phyloP scores from a whole-genome alignment of 2,329 filamentous ascomycete genomes.

The Pseudocercospora eumusae region DNA sequence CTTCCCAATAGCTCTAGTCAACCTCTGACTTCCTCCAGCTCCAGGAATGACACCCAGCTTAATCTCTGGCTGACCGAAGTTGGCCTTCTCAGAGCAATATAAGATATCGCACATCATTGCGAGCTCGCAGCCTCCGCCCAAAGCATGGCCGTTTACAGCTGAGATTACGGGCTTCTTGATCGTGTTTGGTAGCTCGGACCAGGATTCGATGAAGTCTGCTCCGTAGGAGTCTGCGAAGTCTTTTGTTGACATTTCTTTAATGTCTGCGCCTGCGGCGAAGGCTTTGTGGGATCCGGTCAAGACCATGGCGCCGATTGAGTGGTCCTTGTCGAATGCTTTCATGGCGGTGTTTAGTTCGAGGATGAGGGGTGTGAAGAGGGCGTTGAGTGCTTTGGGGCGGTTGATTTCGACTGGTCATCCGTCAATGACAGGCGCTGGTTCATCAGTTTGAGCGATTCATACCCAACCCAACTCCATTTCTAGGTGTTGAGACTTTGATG shows the following conservation, averaged over 20 bases:
- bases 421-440: too few species aligned
- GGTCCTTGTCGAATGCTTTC: constrained; percentile 66
- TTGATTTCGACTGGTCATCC: constrained; percentile 74
- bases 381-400: constrained; percentile 93
- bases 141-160: constrained; percentile 89
- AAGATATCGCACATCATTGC: constrained; percentile 97
- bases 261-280: constrained; percentile 95
- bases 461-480: constrained; percentile 90
- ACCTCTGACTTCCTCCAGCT: constrained; percentile 83
- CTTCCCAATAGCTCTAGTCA: constrained; percentile 71
- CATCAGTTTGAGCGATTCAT: too few species aligned
- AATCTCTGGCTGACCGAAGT: constrained; percentile 96
- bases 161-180: constrained; percentile 94
- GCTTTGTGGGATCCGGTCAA: constrained; percentile 87
- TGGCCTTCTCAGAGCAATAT: constrained; percentile 82
- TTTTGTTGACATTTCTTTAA: constrained; percentile 96
- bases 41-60: constrained; percentile 92
- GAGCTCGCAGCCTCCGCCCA: constrained; percentile 93
- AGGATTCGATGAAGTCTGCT: constrained; percentile 89
- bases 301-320: constrained; percentile 72
- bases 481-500: constrained; percentile 78
- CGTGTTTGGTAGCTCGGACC: constrained; percentile 80
- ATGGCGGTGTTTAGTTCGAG: constrained; percentile 82
- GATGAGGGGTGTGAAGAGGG: constrained; percentile 87
- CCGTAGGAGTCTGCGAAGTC: constrained; percentile 87